Evolutionary conservation across 768 basidiomycete genomes (phyloP).

Genomic region (Sporobolomyces phaffii): DNA sequence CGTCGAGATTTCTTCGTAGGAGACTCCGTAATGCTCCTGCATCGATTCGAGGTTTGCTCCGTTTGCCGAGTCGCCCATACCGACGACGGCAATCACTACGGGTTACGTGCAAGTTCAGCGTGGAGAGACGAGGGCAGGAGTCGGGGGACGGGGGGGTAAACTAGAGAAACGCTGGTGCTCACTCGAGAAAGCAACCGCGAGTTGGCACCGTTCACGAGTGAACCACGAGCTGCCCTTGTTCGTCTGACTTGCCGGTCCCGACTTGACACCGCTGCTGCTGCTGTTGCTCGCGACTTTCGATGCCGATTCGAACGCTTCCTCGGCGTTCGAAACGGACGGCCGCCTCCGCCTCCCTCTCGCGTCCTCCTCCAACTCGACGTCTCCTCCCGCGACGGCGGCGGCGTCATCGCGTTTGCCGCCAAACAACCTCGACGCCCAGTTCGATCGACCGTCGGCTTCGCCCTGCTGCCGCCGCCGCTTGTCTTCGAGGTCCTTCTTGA

Average conservation of each 20-base stretch:
- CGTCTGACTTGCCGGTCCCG: too few species aligned
- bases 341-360: neutral
- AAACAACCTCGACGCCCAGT: neutral
- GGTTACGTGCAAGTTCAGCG: neutral
- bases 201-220: constrained; percentile 9
- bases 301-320: neutral
- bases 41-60: constrained; percentile 32
- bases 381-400: neutral
- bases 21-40: constrained; percentile 33
- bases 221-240: neutral
- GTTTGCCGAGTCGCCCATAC: constrained; percentile 35
- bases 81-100: constrained; percentile 7
- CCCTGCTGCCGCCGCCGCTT: neutral
- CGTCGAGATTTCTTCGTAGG: constrained; percentile 33
- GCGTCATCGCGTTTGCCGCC: too few species aligned
- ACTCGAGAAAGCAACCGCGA: constrained; percentile 22
- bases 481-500: constrained; percentile 14
- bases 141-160: too few species aligned
- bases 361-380: constrained; percentile 18
- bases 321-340: neutral
- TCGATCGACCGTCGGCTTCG: neutral
- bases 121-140: neutral
- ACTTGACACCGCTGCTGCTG: too few species aligned
- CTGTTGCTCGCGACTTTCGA: neutral
- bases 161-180: too few species aligned